Conservation (phyloP, 2,329 filamentous ascomycete genomes). For the Aspergillus amoenus region DNA sequence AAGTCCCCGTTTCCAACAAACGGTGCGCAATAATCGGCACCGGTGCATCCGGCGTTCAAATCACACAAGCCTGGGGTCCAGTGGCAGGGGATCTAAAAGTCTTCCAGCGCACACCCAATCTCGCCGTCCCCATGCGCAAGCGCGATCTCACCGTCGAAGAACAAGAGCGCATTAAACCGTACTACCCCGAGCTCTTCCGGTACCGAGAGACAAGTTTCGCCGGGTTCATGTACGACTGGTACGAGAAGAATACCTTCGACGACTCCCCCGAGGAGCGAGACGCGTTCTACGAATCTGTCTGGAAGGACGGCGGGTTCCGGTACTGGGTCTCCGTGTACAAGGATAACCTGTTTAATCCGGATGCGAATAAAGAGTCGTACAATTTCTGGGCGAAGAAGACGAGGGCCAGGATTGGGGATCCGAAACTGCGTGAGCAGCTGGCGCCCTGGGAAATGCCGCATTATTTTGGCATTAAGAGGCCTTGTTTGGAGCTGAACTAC, state of each 20-base stretch:
- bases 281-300: constrained; percentile 19
- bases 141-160: constrained; percentile 16
- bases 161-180: constrained; percentile 11
- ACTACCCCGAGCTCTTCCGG: constrained; percentile 18
- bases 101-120: constrained; percentile 27
- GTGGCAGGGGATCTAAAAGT: constrained; percentile 19
- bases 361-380: constrained; percentile 52
- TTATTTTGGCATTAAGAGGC: constrained; percentile 56
- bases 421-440: constrained; percentile 51
- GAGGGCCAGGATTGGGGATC: constrained; percentile 52
- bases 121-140: constrained; percentile 26
- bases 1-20: constrained; percentile 28
- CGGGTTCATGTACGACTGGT: constrained; percentile 16
- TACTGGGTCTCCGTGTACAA: constrained; percentile 44
- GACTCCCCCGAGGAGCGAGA: constrained; percentile 11
- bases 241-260: constrained; percentile 5
- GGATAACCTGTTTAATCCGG: constrained; percentile 47
- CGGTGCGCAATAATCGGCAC: constrained; percentile 44
- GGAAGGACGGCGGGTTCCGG: constrained; percentile 18
- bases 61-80: constrained; percentile 21
- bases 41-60: constrained; percentile 44
- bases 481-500: constrained; percentile 50
- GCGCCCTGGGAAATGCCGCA: constrained; percentile 56
- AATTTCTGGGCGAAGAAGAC: constrained; percentile 58
- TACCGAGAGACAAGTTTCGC: constrained; percentile 13